Conservation (phyloP, 306 rosid genomes). For the Gleditsia sinensis region DNA sequence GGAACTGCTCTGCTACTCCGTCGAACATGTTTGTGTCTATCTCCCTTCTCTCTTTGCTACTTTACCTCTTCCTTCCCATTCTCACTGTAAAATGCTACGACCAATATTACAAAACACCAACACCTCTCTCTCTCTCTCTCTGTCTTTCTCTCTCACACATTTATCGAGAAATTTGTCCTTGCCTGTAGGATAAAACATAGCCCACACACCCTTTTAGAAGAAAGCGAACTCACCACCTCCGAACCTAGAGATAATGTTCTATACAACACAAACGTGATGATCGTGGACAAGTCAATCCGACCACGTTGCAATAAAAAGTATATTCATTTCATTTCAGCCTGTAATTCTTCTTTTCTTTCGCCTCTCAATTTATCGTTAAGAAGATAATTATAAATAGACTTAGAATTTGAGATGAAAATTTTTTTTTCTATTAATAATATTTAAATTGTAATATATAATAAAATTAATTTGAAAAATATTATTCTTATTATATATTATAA, state of each 20-base stretch:
- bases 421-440: no score
- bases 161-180: conserved; percentile 64
- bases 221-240: conserved; percentile 64
- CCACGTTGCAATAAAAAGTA: background rate
- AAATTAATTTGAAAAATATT: no score
- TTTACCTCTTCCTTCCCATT: conserved; percentile 1
- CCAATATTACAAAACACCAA: conserved; percentile 44
- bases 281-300: background rate
- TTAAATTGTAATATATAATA: no score
- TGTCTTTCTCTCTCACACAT: conserved; percentile 44
- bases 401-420: background rate
- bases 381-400: background rate
- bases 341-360: background rate
- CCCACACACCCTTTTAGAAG: conserved; percentile 63
- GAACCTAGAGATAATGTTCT: conserved; percentile 32
- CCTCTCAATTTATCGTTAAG: background rate
- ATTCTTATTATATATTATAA: no score
- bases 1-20: conserved; percentile 73
- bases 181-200: conserved; percentile 46
- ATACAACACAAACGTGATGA: background rate
- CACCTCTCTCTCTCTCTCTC: conserved; percentile 26
- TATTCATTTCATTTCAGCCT: background rate
- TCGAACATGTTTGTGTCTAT: conserved; percentile 58
- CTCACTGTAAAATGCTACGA: conserved; percentile 50
- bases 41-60: conserved; percentile 19